phyloP scores from a whole-genome alignment of 192 early-diverging fungal genomes.

The Coemansia sp. region DNA sequence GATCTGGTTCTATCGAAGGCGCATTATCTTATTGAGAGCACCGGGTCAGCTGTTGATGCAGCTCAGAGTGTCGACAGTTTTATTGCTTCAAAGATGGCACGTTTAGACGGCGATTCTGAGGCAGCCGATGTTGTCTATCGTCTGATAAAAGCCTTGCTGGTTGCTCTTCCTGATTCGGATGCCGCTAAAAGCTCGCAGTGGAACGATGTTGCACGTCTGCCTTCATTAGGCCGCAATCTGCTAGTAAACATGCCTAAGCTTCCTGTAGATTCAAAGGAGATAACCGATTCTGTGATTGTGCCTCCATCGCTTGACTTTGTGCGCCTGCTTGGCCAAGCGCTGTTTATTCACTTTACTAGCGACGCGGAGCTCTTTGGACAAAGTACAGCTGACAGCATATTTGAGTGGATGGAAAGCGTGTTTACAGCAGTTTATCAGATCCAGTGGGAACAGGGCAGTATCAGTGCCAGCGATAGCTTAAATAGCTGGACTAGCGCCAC shows the following conservation, averaged over 20 bases:
- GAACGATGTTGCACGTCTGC: constrained; percentile 15
- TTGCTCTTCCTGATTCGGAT: constrained; percentile 21
- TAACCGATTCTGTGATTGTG: not conserved
- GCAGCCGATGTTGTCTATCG: not conserved
- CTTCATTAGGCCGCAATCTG: constrained; percentile 8
- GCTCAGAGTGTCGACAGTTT: constrained; percentile 28
- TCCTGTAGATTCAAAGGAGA: not conserved
- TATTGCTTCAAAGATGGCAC: constrained; percentile 10
- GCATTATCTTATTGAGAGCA: constrained; percentile 16
- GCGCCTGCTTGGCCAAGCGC: constrained; percentile 20
- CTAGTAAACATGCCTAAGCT: constrained; percentile 2
- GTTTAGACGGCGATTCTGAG: not conserved
- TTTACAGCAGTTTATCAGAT: constrained; percentile 20
- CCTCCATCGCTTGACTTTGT: constrained; percentile 13
- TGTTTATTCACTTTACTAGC: constrained; percentile 20
- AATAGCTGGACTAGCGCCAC: constrained; percentile 11
- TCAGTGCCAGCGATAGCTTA: constrained; percentile 1
- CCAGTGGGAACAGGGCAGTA: constrained; percentile 10
- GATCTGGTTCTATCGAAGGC: constrained; percentile 33
- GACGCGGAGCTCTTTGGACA: constrained; percentile 8
- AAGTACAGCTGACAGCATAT: not conserved
- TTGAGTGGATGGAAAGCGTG: constrained; percentile 30
- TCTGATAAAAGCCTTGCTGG: constrained; percentile 15
- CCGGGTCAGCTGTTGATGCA: constrained; percentile 13
- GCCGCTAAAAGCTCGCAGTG: constrained; percentile 11